phyloP scores from a whole-genome alignment of 768 basidiomycete species.

The Hydnum rufescens region DNA sequence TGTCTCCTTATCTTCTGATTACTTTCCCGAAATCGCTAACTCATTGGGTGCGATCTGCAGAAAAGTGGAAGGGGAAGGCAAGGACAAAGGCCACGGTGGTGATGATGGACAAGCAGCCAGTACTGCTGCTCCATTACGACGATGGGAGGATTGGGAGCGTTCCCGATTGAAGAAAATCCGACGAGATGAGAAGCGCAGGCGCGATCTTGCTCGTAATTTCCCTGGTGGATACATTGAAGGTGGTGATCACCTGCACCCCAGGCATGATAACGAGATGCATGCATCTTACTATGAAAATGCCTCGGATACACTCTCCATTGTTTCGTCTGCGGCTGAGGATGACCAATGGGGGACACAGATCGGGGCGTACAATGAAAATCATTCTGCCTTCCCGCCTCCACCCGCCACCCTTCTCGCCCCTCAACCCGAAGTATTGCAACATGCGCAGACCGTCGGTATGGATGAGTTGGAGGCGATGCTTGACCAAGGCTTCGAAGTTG shows the following conservation, averaged over 20 bases:
- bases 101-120: slow-evolving; percentile 12
- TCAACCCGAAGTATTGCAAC: slow-evolving; percentile 16
- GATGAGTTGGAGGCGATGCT: slow-evolving; percentile 84
- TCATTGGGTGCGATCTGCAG: slow-evolving; percentile 24
- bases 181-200: slow-evolving; percentile 64
- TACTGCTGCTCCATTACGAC: slow-evolving; percentile 40
- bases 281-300: slow-evolving; percentile 29
- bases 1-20: slow-evolving; percentile 13
- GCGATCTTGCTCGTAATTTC: slow-evolving; percentile 63
- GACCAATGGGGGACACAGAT: slow-evolving; percentile 94
- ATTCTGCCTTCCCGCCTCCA: slow-evolving; percentile 59
- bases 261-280: slow-evolving; percentile 17
- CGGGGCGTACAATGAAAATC: slow-evolving; percentile 84
- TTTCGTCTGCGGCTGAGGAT: slow-evolving; percentile 56
- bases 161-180: slow-evolving; percentile 79
- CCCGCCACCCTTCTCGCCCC: slow-evolving; percentile 47
- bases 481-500: slow-evolving; percentile 60
- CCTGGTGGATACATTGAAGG: slow-evolving; percentile 28
- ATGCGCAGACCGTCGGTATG: slow-evolving; percentile 34
- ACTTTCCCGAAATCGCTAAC: slow-evolving; percentile 11
- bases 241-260: slow-evolving; percentile 13
- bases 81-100: slow-evolving; percentile 57
- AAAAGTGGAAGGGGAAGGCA: slow-evolving; percentile 84
- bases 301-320: slow-evolving; percentile 45
- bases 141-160: slow-evolving; percentile 99